Base-by-base conservation (phyloP, 2,329 filamentous ascomycete species). In the Aspergillus eucalypticola region DNA sequence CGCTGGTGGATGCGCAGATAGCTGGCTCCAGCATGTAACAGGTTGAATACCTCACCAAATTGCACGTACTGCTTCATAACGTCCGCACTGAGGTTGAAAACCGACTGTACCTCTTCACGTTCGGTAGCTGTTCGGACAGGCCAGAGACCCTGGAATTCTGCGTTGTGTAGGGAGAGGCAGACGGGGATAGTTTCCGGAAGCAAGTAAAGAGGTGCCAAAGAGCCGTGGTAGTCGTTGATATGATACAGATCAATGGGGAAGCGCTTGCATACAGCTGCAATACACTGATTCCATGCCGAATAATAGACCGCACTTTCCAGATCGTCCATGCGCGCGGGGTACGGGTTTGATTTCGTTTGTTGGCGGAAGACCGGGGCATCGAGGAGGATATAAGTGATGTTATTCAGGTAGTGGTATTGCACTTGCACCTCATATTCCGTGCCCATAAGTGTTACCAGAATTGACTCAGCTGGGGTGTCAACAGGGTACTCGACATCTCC, bases 241-340 rank as follows among this genome's bases (percentile, higher is more conserved):
- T 88, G 85, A 69, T 88, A 88, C n/a, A 87, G 69, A 64, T 87
- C 84, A 61, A 86, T 78, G 0, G 83, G 81, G 69, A 89, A 89
- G 15, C 87, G 82, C 58, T 82, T 81, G 64, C 88, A 82, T 1
- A 85, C 76, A 64, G 86, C 81, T 10, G 86, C 86, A 66, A 89
- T 88, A 71, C 87, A 89, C 71, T 85, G 84, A 65, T 89, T 89
- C 87, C 87, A 89, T 2, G 85, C 86, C 1, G 85, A 87, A 69
- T 89, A 89, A 73, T 88, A 87, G 52, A 89, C 84, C 13, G 87
- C 86, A 63, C 82, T 85, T 62, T 87, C 84, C 56, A 89, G 78
- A 68, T 89, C 86, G 69, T 89, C 86, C 87, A 89, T 89, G 29
- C 86, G 82, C 27, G 85, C 78, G 15, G 87, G 86, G 66, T 89